Evolutionary conservation across 345 rosid genomes (phyloP).

Genomic region (Syzygium aromaticum): DNA sequence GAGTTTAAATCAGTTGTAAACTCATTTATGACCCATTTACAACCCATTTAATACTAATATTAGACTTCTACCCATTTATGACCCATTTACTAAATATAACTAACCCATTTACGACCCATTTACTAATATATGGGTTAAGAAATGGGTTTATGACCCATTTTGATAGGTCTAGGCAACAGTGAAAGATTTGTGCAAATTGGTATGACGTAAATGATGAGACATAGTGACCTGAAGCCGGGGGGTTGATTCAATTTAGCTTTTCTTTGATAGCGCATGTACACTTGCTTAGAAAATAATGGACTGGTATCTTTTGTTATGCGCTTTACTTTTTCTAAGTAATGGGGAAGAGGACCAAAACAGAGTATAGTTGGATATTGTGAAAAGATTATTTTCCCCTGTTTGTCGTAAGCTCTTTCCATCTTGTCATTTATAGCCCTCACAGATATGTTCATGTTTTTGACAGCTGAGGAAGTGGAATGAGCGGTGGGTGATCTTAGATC

Average conservation of each 20-base stretch:
- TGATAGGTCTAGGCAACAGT: background rate
- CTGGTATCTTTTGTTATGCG: background rate
- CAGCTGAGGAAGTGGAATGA: slow-evolving; percentile 97
- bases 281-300: background rate
- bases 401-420: background rate
- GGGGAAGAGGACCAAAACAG: no score
- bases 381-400: background rate
- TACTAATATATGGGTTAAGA: no score
- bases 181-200: background rate
- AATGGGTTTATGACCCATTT: no score
- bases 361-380: background rate
- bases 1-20: no score
- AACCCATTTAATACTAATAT: no score
- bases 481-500: slow-evolving; percentile 93
- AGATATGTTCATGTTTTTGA: background rate
- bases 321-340: background rate
- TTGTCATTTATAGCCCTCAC: background rate
- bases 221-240: background rate
- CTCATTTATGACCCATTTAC: no score
- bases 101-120: no score
- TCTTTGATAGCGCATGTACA: background rate
- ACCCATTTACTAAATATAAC: no score
- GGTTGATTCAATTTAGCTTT: background rate
- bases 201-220: background rate
- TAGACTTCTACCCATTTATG: no score